Evolutionary conservation across 2,329 filamentous ascomycete species (phyloP).

Genomic region (Xylaria sp.): DNA sequence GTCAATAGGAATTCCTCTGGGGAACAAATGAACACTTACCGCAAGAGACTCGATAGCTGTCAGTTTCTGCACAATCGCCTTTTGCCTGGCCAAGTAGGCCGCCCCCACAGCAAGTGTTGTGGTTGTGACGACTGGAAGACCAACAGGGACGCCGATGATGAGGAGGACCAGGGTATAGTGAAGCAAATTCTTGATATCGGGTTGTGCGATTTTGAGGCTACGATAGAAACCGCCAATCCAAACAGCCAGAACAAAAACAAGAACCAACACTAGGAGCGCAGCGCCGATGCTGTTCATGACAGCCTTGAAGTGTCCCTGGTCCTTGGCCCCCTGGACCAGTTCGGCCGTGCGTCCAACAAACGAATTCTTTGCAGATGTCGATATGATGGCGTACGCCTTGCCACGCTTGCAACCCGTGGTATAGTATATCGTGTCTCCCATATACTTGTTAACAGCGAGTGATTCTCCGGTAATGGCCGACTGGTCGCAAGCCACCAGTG

Average conservation of each 20-base stretch:
- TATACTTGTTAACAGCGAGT: constrained; percentile 78
- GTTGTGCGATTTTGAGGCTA: constrained; percentile 66
- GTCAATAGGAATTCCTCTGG: constrained; percentile 4
- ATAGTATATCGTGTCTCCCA: constrained; percentile 78
- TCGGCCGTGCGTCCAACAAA: constrained; percentile 79
- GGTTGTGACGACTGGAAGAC: constrained; percentile 79
- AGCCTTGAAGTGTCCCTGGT: constrained; percentile 80
- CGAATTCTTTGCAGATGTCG: constrained; percentile 71
- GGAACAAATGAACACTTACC: constrained; percentile 34
- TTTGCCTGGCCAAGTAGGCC: constrained; percentile 77
- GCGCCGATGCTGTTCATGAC: constrained; percentile 85
- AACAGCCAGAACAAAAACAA: constrained; percentile 75
- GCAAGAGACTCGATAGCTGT: constrained; percentile 79
- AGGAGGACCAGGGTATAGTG: constrained; percentile 73
- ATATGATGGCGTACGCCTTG: constrained; percentile 73
- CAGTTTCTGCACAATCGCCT: constrained; percentile 80
- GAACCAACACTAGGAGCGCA: constrained; percentile 73
- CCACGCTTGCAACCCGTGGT: constrained; percentile 83
- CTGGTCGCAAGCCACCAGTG: constrained; percentile 75
- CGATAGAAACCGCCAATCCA: constrained; percentile 84
- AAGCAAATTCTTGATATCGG: constrained; percentile 65
- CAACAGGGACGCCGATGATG: constrained; percentile 80
- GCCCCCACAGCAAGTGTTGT: constrained; percentile 79
- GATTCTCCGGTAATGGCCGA: constrained; percentile 83
- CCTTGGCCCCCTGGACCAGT: constrained; percentile 75